Conservation (phyloP, 2,329 filamentous ascomycete genomes). For the Colletotrichum plurivorum region DNA sequence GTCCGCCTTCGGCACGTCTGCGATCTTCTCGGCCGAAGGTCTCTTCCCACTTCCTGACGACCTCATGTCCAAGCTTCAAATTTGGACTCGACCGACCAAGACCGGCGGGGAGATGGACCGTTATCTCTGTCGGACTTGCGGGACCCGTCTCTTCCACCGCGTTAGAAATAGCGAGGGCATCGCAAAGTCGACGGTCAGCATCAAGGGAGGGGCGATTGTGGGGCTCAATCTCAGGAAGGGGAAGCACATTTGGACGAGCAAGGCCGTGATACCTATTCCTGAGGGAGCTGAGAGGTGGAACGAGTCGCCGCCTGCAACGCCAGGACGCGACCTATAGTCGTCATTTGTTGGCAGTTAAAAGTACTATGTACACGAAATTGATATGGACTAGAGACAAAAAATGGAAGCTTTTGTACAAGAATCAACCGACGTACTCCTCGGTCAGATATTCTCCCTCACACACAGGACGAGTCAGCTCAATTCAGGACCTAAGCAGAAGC, state of each 20-base stretch:
- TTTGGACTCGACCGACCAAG: conserved; percentile 57
- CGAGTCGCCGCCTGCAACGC: conserved; percentile 29
- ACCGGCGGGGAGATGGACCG: conserved; percentile 58
- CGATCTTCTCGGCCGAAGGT: conserved; percentile 56
- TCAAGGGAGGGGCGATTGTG: conserved; percentile 63
- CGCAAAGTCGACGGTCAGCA: conserved; percentile 52
- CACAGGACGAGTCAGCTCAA: not conserved
- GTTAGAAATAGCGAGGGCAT: conserved; percentile 54
- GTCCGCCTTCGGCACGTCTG: conserved; percentile 62
- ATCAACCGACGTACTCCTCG: not conserved
- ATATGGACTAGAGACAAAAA: not conserved
- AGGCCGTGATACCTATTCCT: conserved; percentile 61
- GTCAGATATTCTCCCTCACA: not conserved
- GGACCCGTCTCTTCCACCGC: conserved; percentile 63
- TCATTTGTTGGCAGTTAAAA: not conserved
- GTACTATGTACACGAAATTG: not conserved
- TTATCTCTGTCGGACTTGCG: conserved; percentile 59
- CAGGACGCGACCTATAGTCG: not conserved
- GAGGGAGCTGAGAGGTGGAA: conserved; percentile 44
- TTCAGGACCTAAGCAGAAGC: not conserved
- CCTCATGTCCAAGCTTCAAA: conserved; percentile 49
- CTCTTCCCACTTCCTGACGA: conserved; percentile 56
- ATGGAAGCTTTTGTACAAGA: not conserved
- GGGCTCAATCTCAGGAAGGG: conserved; percentile 56
- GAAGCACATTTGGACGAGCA: conserved; percentile 61